These are phyloP conservation scores for Neofusicoccum ribis DNA, from an alignment of 2,329 filamentous ascomycete genomes.

Conservation along the genomic window DNA sequence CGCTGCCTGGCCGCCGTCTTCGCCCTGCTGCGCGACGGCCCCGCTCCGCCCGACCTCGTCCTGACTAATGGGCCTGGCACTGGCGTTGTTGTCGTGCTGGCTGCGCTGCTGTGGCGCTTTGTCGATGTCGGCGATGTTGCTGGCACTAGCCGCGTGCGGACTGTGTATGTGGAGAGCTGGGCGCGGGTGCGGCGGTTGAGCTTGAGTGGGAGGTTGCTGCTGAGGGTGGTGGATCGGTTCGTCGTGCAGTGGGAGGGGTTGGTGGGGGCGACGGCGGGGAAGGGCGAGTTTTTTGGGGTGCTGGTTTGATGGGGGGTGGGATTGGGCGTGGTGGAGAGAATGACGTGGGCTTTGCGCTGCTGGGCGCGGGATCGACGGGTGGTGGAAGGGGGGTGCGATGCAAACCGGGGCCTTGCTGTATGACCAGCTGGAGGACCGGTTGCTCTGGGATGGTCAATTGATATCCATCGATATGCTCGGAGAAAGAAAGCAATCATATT, in stretches of 20 bases:
- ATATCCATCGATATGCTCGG: too few species aligned
- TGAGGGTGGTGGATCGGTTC: conserved; percentile 72
- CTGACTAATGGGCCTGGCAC: conserved; percentile 88
- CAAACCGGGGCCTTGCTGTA: too few species aligned
- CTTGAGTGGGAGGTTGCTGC: conserved; percentile 76
- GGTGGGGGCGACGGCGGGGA: conserved; percentile 43
- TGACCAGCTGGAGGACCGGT: too few species aligned
- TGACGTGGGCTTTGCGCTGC: too few species aligned
- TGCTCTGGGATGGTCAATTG: too few species aligned
- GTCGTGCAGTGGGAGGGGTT: conserved; percentile 78
- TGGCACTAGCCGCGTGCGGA: conserved; percentile 60
- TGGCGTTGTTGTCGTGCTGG: conserved; percentile 71
- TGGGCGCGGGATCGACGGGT: too few species aligned
- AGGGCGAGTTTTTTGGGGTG: conserved; percentile 47
- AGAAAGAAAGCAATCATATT: too few species aligned
- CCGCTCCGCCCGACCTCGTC: conserved; percentile 66
- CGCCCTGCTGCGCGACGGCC: conserved; percentile 27
- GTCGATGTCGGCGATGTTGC: conserved; percentile 42
- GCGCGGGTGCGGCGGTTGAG: conserved; percentile 81
- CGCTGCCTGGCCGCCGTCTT: conserved; percentile 53
- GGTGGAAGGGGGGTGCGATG: too few species aligned
- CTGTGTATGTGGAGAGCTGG: conserved; percentile 91
- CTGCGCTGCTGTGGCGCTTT: conserved; percentile 57
- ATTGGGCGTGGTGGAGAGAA: too few species aligned
- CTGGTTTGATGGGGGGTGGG: conserved; percentile 23